Conservation (phyloP, 2,329 filamentous ascomycete genomes). For the Xylariaceae sp. region DNA sequence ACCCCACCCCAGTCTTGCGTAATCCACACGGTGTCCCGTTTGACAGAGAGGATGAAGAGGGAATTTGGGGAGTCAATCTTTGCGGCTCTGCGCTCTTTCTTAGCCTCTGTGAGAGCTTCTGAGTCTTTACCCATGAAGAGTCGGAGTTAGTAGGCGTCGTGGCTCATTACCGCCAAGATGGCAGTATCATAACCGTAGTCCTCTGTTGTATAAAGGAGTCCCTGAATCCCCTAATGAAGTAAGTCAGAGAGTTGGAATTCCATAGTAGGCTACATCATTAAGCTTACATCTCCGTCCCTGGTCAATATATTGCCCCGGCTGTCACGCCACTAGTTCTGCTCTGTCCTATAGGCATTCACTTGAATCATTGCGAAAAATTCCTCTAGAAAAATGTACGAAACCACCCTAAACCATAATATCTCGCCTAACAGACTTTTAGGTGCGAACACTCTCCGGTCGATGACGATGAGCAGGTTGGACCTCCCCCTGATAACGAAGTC, state of each 20-base stretch:
- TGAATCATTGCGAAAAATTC: background rate
- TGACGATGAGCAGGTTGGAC: no score
- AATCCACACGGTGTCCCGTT: conserved; percentile 13
- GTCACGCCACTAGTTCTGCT: background rate
- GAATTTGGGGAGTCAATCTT: background rate
- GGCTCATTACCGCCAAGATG: conserved; percentile 2
- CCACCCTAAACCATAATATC: background rate
- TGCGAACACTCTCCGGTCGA: background rate
- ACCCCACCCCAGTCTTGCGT: conserved; percentile 18
- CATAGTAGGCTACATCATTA: conserved; percentile 1
- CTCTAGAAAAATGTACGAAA: conserved; percentile 15
- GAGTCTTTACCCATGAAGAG: background rate
- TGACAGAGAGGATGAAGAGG: background rate
- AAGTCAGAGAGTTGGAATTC: conserved; percentile 1
- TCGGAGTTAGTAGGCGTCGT: conserved; percentile 3
- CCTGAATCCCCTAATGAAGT: background rate
- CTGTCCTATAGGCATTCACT: background rate
- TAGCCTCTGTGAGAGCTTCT: background rate
- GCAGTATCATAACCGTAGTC: conserved; percentile 1
- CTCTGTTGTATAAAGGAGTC: conserved; percentile 16
- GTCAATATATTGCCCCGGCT: background rate
- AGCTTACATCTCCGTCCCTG: background rate
- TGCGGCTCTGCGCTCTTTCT: conserved; percentile 19
- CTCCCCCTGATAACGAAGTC: background rate
- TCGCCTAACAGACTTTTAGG: conserved; percentile 11